A percentile compares a stretch with the other conserved stretches of the same genome.
These are phyloP conservation scores for Trapa incisa DNA, from an alignment of 345 rosid species.

Conservation along the genomic window DNA sequence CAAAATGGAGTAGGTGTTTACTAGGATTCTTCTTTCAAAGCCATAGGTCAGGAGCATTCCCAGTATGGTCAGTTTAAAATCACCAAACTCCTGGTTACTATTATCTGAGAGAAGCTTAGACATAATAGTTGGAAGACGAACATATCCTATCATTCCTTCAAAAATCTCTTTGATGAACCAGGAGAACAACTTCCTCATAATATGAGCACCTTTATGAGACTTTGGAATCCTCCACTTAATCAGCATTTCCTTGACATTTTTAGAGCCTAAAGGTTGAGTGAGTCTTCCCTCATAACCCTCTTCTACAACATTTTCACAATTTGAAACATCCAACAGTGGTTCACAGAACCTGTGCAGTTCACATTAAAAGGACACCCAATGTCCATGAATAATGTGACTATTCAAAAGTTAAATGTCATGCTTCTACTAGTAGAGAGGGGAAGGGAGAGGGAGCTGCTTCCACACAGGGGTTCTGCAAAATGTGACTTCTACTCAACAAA, in stretches of 20 bases:
- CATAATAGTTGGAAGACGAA: constrained; percentile 87
- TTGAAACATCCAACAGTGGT: constrained; percentile 57
- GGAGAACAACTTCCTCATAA: constrained; percentile 63
- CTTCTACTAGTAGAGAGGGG: no score
- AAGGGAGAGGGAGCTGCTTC: no score
- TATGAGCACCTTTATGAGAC: constrained; percentile 34
- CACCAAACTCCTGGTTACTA: constrained; percentile 91
- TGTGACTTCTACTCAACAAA: background rate
- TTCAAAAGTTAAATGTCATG: no score
- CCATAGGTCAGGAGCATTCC: constrained; percentile 96
- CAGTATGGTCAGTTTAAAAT: constrained; percentile 78
- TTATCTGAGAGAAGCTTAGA: constrained; percentile 91
- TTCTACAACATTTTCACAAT: constrained; percentile 20
- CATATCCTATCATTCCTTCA: constrained; percentile 96
- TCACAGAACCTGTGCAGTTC: constrained; percentile 53
- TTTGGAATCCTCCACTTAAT: constrained; percentile 53
- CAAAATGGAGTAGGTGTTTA: constrained; percentile 14
- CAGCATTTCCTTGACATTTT: constrained; percentile 20
- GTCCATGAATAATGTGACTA: background rate
- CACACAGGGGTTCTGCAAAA: background rate
- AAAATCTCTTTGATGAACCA: constrained; percentile 89
- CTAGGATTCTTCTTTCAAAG: constrained; percentile 94
- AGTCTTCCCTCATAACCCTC: constrained; percentile 17
- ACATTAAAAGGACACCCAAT: background rate
- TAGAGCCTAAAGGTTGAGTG: constrained; percentile 16